phyloP scores from a whole-genome alignment of 108 stramenopile species.

The Cylindrotheca fusiformis region DNA sequence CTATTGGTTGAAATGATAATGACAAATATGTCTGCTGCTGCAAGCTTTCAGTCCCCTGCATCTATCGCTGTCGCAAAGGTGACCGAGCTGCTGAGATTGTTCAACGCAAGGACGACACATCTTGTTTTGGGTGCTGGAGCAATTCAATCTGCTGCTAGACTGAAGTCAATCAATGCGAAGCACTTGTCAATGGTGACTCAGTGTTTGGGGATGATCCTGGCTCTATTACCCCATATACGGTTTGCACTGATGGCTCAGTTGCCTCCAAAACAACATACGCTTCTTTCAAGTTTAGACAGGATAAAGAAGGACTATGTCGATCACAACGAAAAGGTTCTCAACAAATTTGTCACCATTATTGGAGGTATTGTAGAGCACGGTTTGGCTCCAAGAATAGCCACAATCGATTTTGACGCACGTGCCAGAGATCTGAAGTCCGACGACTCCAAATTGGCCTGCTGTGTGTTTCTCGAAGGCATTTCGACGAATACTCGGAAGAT shows the following conservation, averaged over 20 bases:
- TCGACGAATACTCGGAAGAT: conserved; percentile 83
- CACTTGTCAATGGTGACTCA: conserved; percentile 93
- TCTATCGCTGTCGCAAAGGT: conserved; percentile 86
- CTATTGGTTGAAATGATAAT: conserved; percentile 90
- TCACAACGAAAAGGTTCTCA: conserved; percentile 90
- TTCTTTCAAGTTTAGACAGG: conserved; percentile 89
- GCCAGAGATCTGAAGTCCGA: conserved; percentile 31
- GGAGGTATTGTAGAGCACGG: conserved; percentile 91
- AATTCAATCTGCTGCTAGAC: conserved; percentile 85
- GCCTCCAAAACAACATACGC: conserved; percentile 86
- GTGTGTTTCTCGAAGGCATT: conserved; percentile 89
- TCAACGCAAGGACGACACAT: conserved; percentile 89
- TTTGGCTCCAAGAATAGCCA: conserved; percentile 60
- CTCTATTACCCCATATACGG: conserved; percentile 88
- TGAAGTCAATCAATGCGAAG: conserved; percentile 93
- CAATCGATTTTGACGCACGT: conserved; percentile 72
- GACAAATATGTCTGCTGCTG: conserved; percentile 77
- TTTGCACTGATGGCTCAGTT: conserved; percentile 92
- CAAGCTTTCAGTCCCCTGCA: conserved; percentile 80
- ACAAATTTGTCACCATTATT: conserved; percentile 95
- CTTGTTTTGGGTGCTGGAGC: conserved; percentile 93
- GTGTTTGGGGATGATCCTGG: conserved; percentile 80
- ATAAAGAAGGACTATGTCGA: conserved; percentile 87
- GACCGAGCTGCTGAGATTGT: conserved; percentile 84
- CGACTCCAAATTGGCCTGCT: conserved; percentile 32